Evolutionary conservation across 805 yeast species (phyloP), one percentile per base, ranked within the genome.

Genomic region (Pichia cephalocereana): DNA sequence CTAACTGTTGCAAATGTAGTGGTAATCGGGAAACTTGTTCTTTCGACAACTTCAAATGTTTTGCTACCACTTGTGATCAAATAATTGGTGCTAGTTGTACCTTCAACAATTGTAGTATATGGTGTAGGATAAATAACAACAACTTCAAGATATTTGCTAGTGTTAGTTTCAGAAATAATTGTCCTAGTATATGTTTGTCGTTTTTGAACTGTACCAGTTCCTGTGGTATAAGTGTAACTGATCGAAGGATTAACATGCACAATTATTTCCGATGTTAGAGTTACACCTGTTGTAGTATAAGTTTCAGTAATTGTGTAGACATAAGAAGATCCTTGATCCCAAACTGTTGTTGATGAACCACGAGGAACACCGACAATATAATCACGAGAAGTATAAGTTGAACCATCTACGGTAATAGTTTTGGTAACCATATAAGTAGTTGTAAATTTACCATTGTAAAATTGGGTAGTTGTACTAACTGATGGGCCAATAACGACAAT

Each of bases 401-500:
- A 12, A 30, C 44, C 44, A 2, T 17, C 8, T 7, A 17, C 36
- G 1, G 37, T 41, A n/a, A 38, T 40, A 3, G 40, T 27, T 15
- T 7, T 10, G 15, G 44, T 40, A 5, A 18, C 11, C 37, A 41
- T 30, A 28, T n/a, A 43, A 18, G 45, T 43, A 10, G 45, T 18
- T 4, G 40, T 43, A n/a, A 23, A 23, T 2, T 30, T n/a, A 44
- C 47, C 44, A 19, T 40, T 40, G 17, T 40, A 23, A 32, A 31
- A 45, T n/a, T 12, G 14, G 30, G 44, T 41, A n/a, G 18, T 6
- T 6, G 48, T 41, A 19, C 30, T 14, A 41, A 46, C 45, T 5
- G 45, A 37, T n/a, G 48, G 48, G n/a, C 48, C 48, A 41, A 26
- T 30, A 17, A 46, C 45, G 37, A 46, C 41, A 41, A 46, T 41